phyloP scores from a whole-genome alignment of 805 yeast species.

The Jamesozyma gamospora region DNA sequence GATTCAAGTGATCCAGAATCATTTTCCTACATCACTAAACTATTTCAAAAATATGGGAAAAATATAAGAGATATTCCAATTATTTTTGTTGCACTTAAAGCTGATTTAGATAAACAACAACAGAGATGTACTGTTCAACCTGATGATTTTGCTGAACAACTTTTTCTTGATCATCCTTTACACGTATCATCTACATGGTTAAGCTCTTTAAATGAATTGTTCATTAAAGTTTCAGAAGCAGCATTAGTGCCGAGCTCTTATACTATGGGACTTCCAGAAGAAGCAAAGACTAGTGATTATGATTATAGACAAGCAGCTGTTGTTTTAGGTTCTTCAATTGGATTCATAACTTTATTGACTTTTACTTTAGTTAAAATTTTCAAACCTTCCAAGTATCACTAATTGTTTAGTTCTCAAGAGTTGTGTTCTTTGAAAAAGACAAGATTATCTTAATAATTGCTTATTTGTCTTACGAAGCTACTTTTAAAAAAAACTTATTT shows the following conservation, averaged over 20 bases:
- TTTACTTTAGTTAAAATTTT: slow-evolving; percentile 50
- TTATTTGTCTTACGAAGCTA: too few relatives aligned
- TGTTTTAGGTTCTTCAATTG: slow-evolving; percentile 60
- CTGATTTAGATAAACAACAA: slow-evolving; percentile 92
- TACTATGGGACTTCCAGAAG: slow-evolving; percentile 71
- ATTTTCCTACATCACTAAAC: slow-evolving; percentile 67
- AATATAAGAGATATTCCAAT: slow-evolving; percentile 61
- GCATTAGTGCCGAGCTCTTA: slow-evolving; percentile 69
- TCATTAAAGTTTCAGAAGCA: slow-evolving; percentile 80
- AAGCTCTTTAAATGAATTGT: slow-evolving; percentile 72
- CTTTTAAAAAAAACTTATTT: too few relatives aligned
- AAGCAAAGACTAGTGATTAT: slow-evolving; percentile 33
- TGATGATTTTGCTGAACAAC: slow-evolving; percentile 63
- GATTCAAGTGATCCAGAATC: slow-evolving; percentile 96
- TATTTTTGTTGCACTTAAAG: slow-evolving; percentile 84
- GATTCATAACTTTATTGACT: slow-evolving; percentile 52
- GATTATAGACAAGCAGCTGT: slow-evolving; percentile 41
- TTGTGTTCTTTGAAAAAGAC: too few relatives aligned
- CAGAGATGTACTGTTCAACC: slow-evolving; percentile 83
- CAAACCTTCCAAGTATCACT: slow-evolving; percentile 2
- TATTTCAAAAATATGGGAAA: slow-evolving; percentile 47
- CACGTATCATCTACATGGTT: slow-evolving; percentile 90
- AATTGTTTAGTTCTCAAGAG: too few relatives aligned
- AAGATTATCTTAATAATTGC: too few relatives aligned
- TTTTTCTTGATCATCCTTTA: slow-evolving; percentile 68